Conservation (phyloP, 1,284 basidiomycete genomes). For the Vanrija pseudolonga region DNA sequence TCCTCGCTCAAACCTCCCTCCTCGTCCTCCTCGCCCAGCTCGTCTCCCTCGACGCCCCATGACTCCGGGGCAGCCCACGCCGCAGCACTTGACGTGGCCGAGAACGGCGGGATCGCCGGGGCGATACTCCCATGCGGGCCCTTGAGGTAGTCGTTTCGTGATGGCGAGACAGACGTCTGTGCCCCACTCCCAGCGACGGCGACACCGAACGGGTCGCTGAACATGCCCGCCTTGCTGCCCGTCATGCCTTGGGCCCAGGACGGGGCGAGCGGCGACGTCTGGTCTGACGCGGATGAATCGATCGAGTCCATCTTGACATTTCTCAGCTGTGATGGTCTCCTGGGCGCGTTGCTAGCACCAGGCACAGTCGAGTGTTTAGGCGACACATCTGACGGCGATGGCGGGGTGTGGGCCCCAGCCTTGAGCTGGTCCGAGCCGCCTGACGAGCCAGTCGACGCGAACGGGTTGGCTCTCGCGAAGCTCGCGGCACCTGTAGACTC, state of each 20-base stretch:
- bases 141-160: neutral
- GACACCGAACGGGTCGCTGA: slow-evolving; percentile 42
- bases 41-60: slow-evolving; percentile 55
- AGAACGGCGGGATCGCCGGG: slow-evolving; percentile 11
- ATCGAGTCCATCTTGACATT: slow-evolving; percentile 42
- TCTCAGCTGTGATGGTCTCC: slow-evolving; percentile 46
- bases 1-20: slow-evolving; percentile 25
- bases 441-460: slow-evolving; percentile 3
- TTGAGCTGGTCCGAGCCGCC: slow-evolving; percentile 10
- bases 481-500: neutral
- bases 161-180: neutral
- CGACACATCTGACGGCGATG: slow-evolving; percentile 34
- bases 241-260: slow-evolving; percentile 28
- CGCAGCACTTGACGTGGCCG: slow-evolving; percentile 18
- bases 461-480: slow-evolving; percentile 10
- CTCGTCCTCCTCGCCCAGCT: slow-evolving; percentile 30
- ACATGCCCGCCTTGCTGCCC: slow-evolving; percentile 23
- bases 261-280: slow-evolving; percentile 25
- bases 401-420: slow-evolving; percentile 20
- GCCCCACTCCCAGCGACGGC: neutral
- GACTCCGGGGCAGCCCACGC: slow-evolving; percentile 56
- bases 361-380: slow-evolving; percentile 29
- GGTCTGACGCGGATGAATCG: slow-evolving; percentile 25
- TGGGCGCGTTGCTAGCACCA: slow-evolving; percentile 25
- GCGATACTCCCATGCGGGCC: neutral